Conservation (phyloP, 225 moss, liverwort and hornwort genomes). For the Physcomitrium patens region DNA sequence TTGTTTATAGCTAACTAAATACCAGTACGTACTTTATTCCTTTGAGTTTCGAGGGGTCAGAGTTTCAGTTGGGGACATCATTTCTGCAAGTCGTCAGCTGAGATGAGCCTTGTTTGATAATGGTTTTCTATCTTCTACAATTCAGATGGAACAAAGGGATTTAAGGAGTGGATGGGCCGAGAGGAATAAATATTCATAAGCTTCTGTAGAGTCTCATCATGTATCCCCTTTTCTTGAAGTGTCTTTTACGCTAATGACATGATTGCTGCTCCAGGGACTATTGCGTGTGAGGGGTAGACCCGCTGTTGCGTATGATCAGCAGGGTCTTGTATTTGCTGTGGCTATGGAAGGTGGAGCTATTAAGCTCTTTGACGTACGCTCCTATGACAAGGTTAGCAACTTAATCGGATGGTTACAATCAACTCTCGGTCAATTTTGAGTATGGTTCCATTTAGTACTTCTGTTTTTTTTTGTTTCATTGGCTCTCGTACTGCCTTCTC, state of each 20-base stretch:
- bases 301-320: slow-evolving; percentile 85
- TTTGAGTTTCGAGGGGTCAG: neutral
- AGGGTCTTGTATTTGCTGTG: slow-evolving; percentile 85
- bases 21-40: neutral
- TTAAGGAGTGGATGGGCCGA: slow-evolving; percentile 8
- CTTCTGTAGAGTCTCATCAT: neutral
- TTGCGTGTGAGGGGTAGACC: slow-evolving; percentile 84
- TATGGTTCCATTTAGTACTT: neutral
- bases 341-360: slow-evolving; percentile 92
- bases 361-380: slow-evolving; percentile 84
- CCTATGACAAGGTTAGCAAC: slow-evolving; percentile 75
- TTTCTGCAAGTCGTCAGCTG: slow-evolving; percentile 7
- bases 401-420: neutral
- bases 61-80: slow-evolving; percentile 1
- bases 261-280: slow-evolving; percentile 54
- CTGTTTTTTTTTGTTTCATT: neutral
- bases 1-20: neutral
- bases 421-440: neutral
- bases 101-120: slow-evolving; percentile 13
- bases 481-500: neutral
- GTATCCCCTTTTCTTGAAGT: neutral
- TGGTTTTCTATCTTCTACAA: neutral
- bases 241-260: slow-evolving; percentile 7
- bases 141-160: neutral
- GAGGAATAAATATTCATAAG: neutral